phyloP scores from a whole-genome alignment of 768 basidiomycete species.

The Amanita molliuscula region DNA sequence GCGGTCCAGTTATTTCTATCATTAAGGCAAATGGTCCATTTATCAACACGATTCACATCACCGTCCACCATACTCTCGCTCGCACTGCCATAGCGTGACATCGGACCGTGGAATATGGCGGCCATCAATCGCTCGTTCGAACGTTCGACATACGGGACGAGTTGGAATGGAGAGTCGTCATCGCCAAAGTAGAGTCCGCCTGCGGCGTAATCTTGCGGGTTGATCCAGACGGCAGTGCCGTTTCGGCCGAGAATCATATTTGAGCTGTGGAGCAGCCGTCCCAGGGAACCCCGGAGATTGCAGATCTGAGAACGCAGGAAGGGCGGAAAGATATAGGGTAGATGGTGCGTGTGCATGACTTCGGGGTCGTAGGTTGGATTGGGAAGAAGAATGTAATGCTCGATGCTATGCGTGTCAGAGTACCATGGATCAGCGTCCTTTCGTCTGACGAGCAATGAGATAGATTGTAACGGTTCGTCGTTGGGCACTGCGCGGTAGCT shows the following conservation, averaged over 20 bases:
- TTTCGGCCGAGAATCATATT: constrained; percentile 41
- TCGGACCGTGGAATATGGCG: background rate
- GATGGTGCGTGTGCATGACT: background rate
- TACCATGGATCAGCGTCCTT: constrained; percentile 54
- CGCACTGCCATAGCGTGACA: background rate
- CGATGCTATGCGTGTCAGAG: constrained; percentile 33
- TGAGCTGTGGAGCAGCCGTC: constrained; percentile 35
- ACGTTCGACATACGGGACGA: constrained; percentile 6
- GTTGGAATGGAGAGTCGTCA: constrained; percentile 14
- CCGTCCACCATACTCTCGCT: constrained; percentile 2
- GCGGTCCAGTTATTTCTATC: constrained; percentile 38
- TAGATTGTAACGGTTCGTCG: constrained; percentile 7
- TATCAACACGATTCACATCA: constrained; percentile 12
- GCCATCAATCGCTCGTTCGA: background rate
- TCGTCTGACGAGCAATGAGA: constrained; percentile 45
- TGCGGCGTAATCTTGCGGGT: constrained; percentile 36
- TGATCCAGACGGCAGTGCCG: constrained; percentile 56
- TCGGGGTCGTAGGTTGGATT: constrained; percentile 18
- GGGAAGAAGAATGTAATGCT: constrained; percentile 37
- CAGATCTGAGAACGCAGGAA: constrained; percentile 21
- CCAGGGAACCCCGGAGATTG: constrained; percentile 28
- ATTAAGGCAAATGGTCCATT: constrained; percentile 22
- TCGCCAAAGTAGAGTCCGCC: constrained; percentile 22
- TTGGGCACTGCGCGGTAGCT: background rate
- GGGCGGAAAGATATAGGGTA: constrained; percentile 42